Percentiles rank a stretch among this genome's conserved stretches.
phyloP scores from a whole-genome alignment of 768 basidiomycete species.

The Lyophyllum semitale region DNA sequence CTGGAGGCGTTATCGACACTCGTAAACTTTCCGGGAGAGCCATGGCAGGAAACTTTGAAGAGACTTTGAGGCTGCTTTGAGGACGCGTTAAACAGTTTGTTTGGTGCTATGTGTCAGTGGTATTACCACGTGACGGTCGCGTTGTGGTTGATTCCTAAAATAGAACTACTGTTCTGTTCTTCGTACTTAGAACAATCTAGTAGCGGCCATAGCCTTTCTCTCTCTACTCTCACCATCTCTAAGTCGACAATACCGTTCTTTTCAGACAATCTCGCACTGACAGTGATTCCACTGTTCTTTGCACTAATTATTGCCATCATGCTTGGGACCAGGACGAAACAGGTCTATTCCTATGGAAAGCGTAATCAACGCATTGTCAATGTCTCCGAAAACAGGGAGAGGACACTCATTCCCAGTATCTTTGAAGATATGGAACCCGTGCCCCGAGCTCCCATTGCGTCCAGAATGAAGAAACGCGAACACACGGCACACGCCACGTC shows the following conservation, averaged over 20 bases:
- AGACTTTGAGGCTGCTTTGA: too few species aligned
- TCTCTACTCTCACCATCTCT: slow-evolving; percentile 2
- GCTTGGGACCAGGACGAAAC: slow-evolving; percentile 65
- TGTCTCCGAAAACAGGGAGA: slow-evolving; percentile 35
- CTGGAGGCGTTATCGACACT: slow-evolving; percentile 75
- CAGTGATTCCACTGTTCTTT: slow-evolving; percentile 19
- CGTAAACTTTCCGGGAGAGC: slow-evolving; percentile 74
- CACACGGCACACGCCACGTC: slow-evolving; percentile 34
- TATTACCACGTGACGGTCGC: slow-evolving; percentile 31
- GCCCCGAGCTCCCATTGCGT: slow-evolving; percentile 36
- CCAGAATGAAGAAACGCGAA: slow-evolving; percentile 51
- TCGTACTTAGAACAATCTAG: neutral
- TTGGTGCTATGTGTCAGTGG: slow-evolving; percentile 3
- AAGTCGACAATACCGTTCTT: slow-evolving; percentile 4
- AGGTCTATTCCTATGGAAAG: slow-evolving; percentile 66
- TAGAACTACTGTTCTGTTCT: neutral
- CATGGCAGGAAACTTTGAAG: slow-evolving; percentile 50
- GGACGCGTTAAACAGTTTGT: neutral
- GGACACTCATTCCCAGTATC: slow-evolving; percentile 33
- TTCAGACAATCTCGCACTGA: neutral
- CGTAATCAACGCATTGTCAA: slow-evolving; percentile 63
- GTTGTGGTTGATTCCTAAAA: slow-evolving; percentile 24
- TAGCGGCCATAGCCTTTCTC: neutral
- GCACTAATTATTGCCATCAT: slow-evolving; percentile 32
- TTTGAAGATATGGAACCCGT: slow-evolving; percentile 48